Percentiles rank a stretch among this genome's conserved stretches.
Evolutionary conservation across 495 filamentous ascomycete genomes (phyloP).

Genomic region (Penicillium bialowiezense): DNA sequence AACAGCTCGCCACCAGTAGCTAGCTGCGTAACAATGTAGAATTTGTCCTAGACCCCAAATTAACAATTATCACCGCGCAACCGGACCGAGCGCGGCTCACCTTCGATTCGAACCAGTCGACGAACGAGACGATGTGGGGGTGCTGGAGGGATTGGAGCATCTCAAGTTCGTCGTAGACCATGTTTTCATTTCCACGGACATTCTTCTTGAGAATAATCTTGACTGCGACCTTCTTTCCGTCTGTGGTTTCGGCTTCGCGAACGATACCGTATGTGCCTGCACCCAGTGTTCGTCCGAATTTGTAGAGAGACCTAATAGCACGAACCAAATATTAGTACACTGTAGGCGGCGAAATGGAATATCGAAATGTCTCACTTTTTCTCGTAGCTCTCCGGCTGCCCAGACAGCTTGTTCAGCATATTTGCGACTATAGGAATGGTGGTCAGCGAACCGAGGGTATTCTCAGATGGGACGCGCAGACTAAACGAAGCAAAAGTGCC

Average conservation of each 20-base stretch:
- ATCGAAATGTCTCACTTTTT: conserved; percentile 66
- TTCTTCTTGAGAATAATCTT: conserved; percentile 99
- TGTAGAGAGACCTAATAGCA: conserved; percentile 73
- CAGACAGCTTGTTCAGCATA: conserved; percentile 97
- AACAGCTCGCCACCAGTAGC: conserved; percentile 97
- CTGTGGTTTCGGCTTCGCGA: conserved; percentile 77
- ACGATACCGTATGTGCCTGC: conserved; percentile 99
- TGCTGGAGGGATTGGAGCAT: conserved; percentile 89
- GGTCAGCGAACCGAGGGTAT: conserved; percentile 28
- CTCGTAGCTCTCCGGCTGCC: conserved; percentile 97
- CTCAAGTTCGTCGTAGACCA: conserved; percentile 96
- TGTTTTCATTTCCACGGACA: conserved; percentile 94
- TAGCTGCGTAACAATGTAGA: conserved; percentile 98
- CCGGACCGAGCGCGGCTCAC: conserved; percentile 19
- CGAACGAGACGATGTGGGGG: conserved; percentile 94
- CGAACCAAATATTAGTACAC: too few species aligned
- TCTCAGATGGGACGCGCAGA: neutral
- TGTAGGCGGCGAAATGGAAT: neutral
- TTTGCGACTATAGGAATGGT: conserved; percentile 61
- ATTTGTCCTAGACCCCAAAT: conserved; percentile 75
- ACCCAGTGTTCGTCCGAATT: conserved; percentile 88
- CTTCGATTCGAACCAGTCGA: conserved; percentile 99
- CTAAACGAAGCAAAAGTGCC: conserved; percentile 1
- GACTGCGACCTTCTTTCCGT: conserved; percentile 84
- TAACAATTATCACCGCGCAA: neutral